A percentile compares a stretch with the other conserved stretches of the same genome.
Evolutionary conservation across 2,329 filamentous ascomycete genomes (phyloP).

Genomic region (Pseudocercospora cruenta): DNA sequence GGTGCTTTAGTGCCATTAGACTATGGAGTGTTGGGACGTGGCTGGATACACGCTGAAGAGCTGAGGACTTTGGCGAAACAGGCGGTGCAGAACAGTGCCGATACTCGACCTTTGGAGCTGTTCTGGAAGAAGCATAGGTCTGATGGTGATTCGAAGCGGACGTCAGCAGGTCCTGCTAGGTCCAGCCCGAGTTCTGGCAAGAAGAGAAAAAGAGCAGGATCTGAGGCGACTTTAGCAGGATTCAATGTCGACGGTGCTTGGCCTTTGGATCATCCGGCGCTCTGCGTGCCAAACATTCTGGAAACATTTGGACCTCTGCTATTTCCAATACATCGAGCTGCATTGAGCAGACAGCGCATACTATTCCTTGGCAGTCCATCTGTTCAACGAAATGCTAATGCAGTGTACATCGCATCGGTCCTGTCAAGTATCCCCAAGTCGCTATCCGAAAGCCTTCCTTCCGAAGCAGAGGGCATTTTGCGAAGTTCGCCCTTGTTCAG

Average conservation of each 20-base stretch:
- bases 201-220: constrained; percentile 39
- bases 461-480: constrained; percentile 55
- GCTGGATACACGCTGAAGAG: constrained; percentile 81
- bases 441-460: constrained; percentile 69
- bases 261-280: constrained; percentile 77
- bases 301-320: constrained; percentile 87
- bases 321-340: constrained; percentile 87
- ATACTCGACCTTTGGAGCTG: constrained; percentile 68
- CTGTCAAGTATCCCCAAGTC: constrained; percentile 83
- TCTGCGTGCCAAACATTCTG: constrained; percentile 76
- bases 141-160: constrained; percentile 27
- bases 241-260: constrained; percentile 62
- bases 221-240: constrained; percentile 57
- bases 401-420: constrained; percentile 93
- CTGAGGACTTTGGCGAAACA: constrained; percentile 76
- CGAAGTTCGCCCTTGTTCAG: constrained; percentile 84
- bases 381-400: constrained; percentile 79
- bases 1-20: constrained; percentile 87
- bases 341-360: constrained; percentile 83
- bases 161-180: neutral
- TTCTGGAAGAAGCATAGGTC: constrained; percentile 74
- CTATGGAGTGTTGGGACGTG: constrained; percentile 80
- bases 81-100: constrained; percentile 63
- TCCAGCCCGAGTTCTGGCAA: constrained; percentile 10
- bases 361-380: constrained; percentile 84